Base-by-base conservation (phyloP, 371 early-diverging fungal species). In the Actinomucor elegans region DNA sequence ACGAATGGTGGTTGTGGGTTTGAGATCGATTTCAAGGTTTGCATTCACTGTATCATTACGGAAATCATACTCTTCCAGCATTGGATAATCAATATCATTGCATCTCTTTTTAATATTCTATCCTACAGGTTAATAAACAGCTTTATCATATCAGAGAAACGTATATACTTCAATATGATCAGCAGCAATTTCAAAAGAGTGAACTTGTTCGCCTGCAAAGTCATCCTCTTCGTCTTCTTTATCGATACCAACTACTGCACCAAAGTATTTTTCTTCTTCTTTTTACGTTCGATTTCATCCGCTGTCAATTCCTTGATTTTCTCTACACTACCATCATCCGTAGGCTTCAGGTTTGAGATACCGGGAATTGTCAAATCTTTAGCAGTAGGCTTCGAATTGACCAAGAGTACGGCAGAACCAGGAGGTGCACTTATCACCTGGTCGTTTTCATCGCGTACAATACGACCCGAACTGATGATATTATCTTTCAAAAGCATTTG, bases 41-140 rank as follows among this genome's bases (percentile, higher is more conserved):
- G 94, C 86, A 56, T 95, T 89, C 11, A 73, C 59, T 0, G 80
- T 81, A 79, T 99, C 99, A 63, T 96, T 93, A 46, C 94, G 86
- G 69, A 99, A 99, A 71, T 99, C 99, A 68, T 99, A 99, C 74
- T 99, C 99, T 61, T 99, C 99, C 52, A 99, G 75, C 84, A 99
- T 84, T 0, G 99, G 99, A 69, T 92, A 98, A 57, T 97, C 96
- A 28, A 99, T 81, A 46, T 92, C 94, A 54, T 89, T 94, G 74
- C 99, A 99, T 57, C 94, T 83, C 67, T 92, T 93, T 65, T 93
- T 93, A 42, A 99, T 94, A 21, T 66, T 78, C 80, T 84, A 69
- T 17, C 15, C 38, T 18, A 21, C 27, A n/a, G 10, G 32, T 24
- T 12, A 44, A 21, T 10, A 14, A 37, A 17, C 12, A 11, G 7